Conservation (phyloP, 1,139 yeast species). For the Nakaseomyces delphensis region DNA sequence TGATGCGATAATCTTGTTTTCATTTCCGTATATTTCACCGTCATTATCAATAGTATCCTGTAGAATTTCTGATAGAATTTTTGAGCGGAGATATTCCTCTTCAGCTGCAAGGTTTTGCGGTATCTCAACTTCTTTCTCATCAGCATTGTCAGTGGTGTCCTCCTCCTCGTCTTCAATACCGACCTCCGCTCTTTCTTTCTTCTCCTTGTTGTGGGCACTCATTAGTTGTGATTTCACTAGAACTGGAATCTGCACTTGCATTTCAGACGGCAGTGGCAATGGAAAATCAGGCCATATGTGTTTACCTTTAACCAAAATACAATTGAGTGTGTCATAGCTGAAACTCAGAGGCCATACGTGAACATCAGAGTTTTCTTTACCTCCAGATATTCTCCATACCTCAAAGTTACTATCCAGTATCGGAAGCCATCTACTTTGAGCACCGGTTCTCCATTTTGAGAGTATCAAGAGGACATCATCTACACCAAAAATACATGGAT, state of each 20-base stretch:
- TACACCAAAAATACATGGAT: slow-evolving; percentile 78
- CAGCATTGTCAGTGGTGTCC: slow-evolving; percentile 34
- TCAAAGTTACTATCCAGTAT: slow-evolving; percentile 53
- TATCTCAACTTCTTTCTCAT: slow-evolving; percentile 27
- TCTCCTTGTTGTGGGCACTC: slow-evolving; percentile 29
- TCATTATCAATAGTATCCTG: slow-evolving; percentile 35
- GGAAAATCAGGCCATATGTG: slow-evolving; percentile 53
- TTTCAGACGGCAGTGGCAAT: slow-evolving; percentile 71
- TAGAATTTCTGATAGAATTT: slow-evolving; percentile 31
- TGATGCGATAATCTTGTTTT: slow-evolving; percentile 41
- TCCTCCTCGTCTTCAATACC: slow-evolving; percentile 28
- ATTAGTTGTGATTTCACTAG: slow-evolving; percentile 25
- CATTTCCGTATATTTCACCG: slow-evolving; percentile 36
- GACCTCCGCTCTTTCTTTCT: slow-evolving; percentile 29
- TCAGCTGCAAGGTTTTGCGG: slow-evolving; percentile 32
- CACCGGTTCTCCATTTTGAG: slow-evolving; percentile 66
- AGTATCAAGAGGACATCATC: slow-evolving; percentile 65
- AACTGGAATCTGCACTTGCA: slow-evolving; percentile 62
- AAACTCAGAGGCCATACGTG: slow-evolving; percentile 86
- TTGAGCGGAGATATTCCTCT: slow-evolving; percentile 36
- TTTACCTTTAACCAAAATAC: slow-evolving; percentile 63
- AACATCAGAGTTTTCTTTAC: slow-evolving; percentile 47
- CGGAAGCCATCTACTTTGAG: slow-evolving; percentile 84
- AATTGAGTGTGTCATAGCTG: slow-evolving; percentile 52
- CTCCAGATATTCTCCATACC: slow-evolving; percentile 41